Conservation (phyloP, 2,329 filamentous ascomycete genomes). For the Diaporthe sp. region DNA sequence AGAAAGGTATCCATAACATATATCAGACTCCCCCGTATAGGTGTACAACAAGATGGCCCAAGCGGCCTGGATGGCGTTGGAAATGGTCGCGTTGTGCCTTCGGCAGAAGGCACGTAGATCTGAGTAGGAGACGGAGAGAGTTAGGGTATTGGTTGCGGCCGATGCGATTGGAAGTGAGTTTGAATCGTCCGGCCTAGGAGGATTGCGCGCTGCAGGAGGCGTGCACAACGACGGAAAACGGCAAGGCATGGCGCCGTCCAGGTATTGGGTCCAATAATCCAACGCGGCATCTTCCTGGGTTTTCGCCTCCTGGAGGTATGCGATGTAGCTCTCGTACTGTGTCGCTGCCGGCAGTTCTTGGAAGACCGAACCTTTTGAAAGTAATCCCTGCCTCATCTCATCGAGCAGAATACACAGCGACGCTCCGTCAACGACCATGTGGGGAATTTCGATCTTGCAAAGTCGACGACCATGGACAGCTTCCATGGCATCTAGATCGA, state of each 20-base stretch:
- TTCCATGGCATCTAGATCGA: neutral
- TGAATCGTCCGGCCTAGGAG: neutral
- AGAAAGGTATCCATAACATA: neutral
- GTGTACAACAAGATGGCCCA: neutral
- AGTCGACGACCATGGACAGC: neutral
- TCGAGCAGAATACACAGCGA: neutral
- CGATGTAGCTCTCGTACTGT: neutral
- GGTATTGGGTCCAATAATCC: neutral
- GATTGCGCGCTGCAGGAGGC: neutral
- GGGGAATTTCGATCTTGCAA: neutral
- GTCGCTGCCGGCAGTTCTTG: neutral
- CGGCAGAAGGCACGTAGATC: neutral
- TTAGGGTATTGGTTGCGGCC: neutral
- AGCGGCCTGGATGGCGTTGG: constrained; percentile 49
- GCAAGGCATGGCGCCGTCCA: neutral
- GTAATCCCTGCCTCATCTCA: neutral
- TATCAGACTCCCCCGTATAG: neutral
- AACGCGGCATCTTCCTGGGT: neutral
- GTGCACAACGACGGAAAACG: neutral
- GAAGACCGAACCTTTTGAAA: neutral
- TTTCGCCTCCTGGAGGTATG: neutral
- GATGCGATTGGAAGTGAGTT: neutral
- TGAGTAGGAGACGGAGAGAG: neutral
- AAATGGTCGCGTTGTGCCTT: neutral
- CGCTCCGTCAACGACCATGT: neutral